These are phyloP conservation scores for Penicillium daleae DNA, from an alignment of 495 filamentous ascomycete genomes.

Conservation along the genomic window DNA sequence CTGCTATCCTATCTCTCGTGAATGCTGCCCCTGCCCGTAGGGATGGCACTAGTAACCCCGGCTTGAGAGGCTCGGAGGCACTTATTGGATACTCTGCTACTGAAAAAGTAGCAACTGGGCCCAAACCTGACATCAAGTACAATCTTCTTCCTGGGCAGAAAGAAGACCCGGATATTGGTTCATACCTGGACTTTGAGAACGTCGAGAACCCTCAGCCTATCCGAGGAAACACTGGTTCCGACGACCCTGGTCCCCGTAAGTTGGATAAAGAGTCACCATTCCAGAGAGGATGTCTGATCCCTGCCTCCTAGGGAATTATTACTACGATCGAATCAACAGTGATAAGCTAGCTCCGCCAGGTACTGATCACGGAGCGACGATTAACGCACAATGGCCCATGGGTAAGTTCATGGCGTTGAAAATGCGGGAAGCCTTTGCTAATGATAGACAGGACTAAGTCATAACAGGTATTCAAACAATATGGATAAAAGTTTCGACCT, in stretches of 20 bases:
- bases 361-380: constrained; percentile 64
- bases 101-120: constrained; percentile 34
- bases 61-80: constrained; percentile 36
- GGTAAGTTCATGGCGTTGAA: constrained; percentile 36
- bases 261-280: constrained; percentile 7
- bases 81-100: constrained; percentile 44
- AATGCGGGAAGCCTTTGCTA: not conserved
- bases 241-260: constrained; percentile 65
- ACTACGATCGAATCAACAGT: constrained; percentile 66
- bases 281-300: not conserved
- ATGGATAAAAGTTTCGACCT: not conserved
- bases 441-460: constrained; percentile 52
- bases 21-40: constrained; percentile 29
- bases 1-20: constrained; percentile 9
- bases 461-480: constrained; percentile 47
- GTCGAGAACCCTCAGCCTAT: constrained; percentile 70
- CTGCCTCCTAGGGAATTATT: constrained; percentile 48
- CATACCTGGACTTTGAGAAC: constrained; percentile 65
- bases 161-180: constrained; percentile 57
- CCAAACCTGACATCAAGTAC: constrained; percentile 43
- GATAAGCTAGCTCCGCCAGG: constrained; percentile 68
- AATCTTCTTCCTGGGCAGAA: constrained; percentile 58
- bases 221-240: constrained; percentile 59
- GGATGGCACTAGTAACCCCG: constrained; percentile 27
- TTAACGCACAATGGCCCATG: constrained; percentile 74